A percentile compares a stretch with the other conserved stretches of the same genome.
These are phyloP conservation scores for Morella rubra DNA, from an alignment of 306 rosid species.

Conservation along the genomic window DNA sequence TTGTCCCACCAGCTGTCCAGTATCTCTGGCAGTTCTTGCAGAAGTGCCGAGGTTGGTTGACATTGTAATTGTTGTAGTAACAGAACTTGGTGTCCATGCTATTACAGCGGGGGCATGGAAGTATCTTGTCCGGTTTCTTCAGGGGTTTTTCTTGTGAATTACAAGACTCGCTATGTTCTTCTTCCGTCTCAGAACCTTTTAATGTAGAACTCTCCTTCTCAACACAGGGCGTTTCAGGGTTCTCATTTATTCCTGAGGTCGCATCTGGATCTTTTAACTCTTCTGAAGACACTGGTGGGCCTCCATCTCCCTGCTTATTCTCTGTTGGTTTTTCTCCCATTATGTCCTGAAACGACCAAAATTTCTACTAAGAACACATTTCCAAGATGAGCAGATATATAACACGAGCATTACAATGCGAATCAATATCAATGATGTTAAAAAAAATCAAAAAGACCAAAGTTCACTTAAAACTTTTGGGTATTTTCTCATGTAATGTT, in stretches of 20 bases:
- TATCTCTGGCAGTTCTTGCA: constrained; percentile 92
- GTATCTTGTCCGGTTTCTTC: constrained; percentile 73
- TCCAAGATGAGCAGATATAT: not conserved
- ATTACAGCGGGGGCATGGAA: constrained; percentile 83
- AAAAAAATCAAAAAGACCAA: not conserved
- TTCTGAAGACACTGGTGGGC: constrained; percentile 40
- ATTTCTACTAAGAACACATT: constrained; percentile 26
- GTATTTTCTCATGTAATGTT: not conserved
- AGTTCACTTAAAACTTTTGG: not conserved
- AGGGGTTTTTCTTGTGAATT: constrained; percentile 47
- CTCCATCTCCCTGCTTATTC: constrained; percentile 37
- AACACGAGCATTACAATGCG: not conserved
- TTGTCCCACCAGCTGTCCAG: constrained; percentile 93
- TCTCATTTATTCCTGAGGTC: constrained; percentile 45
- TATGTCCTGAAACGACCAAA: constrained; percentile 41
- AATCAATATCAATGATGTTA: not conserved
- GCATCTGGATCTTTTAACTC: constrained; percentile 39
- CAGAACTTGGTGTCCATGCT: constrained; percentile 93
- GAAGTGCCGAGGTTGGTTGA: constrained; percentile 87
- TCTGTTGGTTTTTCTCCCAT: constrained; percentile 45
- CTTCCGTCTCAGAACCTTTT: constrained; percentile 42
- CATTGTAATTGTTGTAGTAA: constrained; percentile 82
- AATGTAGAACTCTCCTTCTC: constrained; percentile 44
- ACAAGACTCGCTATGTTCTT: constrained; percentile 53
- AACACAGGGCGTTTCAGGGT: constrained; percentile 44